Evolutionary conservation across 2,329 filamentous ascomycete species (phyloP).

Genomic region (Epicoccum nigrum): DNA sequence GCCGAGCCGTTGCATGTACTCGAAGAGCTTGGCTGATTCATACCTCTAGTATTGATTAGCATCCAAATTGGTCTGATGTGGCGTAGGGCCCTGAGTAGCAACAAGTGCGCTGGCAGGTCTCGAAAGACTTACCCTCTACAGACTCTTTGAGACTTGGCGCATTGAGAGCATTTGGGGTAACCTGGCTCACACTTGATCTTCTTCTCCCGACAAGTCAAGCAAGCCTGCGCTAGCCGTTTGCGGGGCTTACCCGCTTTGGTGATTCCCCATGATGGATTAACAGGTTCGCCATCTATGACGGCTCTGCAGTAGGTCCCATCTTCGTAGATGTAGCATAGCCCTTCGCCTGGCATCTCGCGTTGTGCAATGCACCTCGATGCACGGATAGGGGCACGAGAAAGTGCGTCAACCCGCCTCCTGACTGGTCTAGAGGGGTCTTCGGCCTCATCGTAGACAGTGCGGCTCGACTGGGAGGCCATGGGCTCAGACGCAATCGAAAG

Average conservation of each 20-base stretch:
- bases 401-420: conserved; percentile 44
- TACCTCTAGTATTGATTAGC: conserved; percentile 8
- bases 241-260: conserved; percentile 93
- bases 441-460: conserved; percentile 36
- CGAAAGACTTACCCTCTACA: conserved; percentile 68
- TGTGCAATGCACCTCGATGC: conserved; percentile 46
- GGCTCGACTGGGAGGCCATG: conserved; percentile 18
- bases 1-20: conserved; percentile 6
- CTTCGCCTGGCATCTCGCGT: conserved; percentile 74
- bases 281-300: conserved; percentile 80
- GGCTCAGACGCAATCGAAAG: conserved; percentile 37
- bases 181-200: conserved; percentile 97
- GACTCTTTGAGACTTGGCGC: conserved; percentile 84
- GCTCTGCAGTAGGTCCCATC: conserved; percentile 83
- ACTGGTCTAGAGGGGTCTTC: conserved; percentile 37
- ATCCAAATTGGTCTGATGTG: too few relatives aligned
- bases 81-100: not conserved
- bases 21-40: conserved; percentile 15
- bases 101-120: not conserved
- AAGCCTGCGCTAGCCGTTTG: conserved; percentile 90
- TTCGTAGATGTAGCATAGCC: conserved; percentile 83
- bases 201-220: conserved; percentile 91
- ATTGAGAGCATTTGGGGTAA: conserved; percentile 85
- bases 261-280: conserved; percentile 91
- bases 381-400: conserved; percentile 41